Evolutionary conservation across 2,329 filamentous ascomycete species (phyloP), one percentile per base, ranked within the genome.

Genomic region (Fusarium clavum): DNA sequence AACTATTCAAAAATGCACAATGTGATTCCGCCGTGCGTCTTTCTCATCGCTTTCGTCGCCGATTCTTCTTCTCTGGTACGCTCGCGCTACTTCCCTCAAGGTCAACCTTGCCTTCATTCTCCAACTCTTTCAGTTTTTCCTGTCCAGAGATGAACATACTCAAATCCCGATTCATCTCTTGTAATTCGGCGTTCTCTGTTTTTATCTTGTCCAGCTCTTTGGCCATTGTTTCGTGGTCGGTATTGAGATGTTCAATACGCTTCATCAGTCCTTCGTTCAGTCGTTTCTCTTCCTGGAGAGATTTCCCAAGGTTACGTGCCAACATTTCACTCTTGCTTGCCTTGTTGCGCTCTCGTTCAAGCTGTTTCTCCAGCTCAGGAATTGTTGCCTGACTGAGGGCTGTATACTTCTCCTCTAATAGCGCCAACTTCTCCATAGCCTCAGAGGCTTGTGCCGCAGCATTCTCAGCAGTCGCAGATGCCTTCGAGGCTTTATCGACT

Each of bases 151-250:
- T 95, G 76, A 95, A 97, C 86, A 97, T 94, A 53, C 86, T 90
- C 77, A 98, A 78, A 78, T 98, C 95, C 16, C 92, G 87, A 77
- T 97, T 97, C 85, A 94, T 92, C 78, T 97, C 94, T 70, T 90
- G 88, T 45, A 97, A 81, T 72, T 97, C 94, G 41, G 83, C 85
- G 71, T 92, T 91, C 79, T 94, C 88, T 16, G 73, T 77, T 73
- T 87, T 87, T 6, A 92, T 80, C 43, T 83, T 84, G 27, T 84
- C 83, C 3, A 90, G 79, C 77, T 91, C 86, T 63, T 83, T 84
- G 44, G 86, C 84, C 20, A 93, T 79, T 22, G 70, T 82, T 60
- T 86, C 85, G 10, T 90, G 81, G 73, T 93, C 90, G 44, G 83
- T 83, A 64, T 91, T 89, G 45, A 97, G 80, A 70, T 92, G 90